Evolutionary conservation across 139 green algal species (phyloP), one percentile per base, ranked within the genome.

Genomic region (Chloropicon primus): DNA sequence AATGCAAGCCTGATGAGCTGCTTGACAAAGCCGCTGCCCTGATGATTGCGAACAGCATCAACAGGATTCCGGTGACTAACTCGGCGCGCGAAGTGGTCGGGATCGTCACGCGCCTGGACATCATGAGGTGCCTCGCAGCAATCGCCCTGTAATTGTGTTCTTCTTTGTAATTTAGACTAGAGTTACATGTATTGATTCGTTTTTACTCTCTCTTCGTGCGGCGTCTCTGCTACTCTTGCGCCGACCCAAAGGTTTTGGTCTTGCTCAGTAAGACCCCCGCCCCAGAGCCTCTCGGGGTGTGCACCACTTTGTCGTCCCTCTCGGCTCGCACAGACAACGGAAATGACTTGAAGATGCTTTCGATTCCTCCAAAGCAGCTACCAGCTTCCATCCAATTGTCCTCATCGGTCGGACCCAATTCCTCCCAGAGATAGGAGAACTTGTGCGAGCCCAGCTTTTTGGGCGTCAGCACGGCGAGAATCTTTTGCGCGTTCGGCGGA

Each of bases 61-160:
- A 62, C 41, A 62, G 41, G 41, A 5, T 62, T 62, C 41, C 41
- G 17, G 41, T 62, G 41, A 17, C 17, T 5, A 62, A 62, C 41
- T 17, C 41, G 41, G 41, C 41, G 41, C 10, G 41, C 10, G 41
- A 62, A 17, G 41, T 75, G 5, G 26, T 75, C 10, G 72, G 72
- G 25, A 75, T 75, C 72, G 21, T 75, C 17, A 75, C 72, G 5
- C 5, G 72, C 5, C 25, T 75, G 72, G 72, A 75, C 17, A 28
- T 75, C 72, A 75, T 75, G 72, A 27, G 72, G 26, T 75, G 72
- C 72, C 24, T 75, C 10, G 72, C 72, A 5, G 72, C 72, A 5
- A 17, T 62, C 10, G 5, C 10, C 10, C 41, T 62, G 10, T 62
- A 62, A 62, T 17, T 62, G 41, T 17, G 41, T 5, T 5, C 41